phyloP scores from a whole-genome alignment of 2,329 filamentous ascomycete genomes.

The Botrytis galanthina region DNA sequence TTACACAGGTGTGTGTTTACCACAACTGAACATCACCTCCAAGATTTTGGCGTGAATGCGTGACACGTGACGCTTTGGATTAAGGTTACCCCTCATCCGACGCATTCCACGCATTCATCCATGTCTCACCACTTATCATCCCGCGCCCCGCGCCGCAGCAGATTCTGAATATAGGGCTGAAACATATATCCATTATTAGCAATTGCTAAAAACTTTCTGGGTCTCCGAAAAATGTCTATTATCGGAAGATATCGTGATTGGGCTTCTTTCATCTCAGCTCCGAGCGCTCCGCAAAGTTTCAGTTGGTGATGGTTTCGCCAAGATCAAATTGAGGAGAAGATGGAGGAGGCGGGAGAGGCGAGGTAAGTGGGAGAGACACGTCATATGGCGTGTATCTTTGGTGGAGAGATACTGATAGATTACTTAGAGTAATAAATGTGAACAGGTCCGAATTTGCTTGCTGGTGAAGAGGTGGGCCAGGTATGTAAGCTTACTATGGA shows the following conservation, averaged over 20 bases:
- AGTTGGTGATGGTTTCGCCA: not conserved
- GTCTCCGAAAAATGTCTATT: not conserved
- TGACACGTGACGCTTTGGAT: not conserved
- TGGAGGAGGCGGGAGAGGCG: not conserved
- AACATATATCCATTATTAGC: slow-evolving; percentile 11
- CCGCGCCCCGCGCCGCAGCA: not conserved
- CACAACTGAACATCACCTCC: not conserved
- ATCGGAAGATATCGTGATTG: not conserved
- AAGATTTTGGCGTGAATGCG: not conserved
- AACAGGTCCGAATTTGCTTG: not conserved
- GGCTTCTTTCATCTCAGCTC: slow-evolving; percentile 3
- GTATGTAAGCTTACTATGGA: not conserved
- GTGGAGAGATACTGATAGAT: no score
- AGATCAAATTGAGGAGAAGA: not conserved
- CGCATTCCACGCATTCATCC: not conserved
- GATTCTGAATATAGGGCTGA: slow-evolving; percentile 6
- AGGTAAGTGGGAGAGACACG: not conserved
- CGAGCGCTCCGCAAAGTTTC: not conserved
- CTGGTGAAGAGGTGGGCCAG: not conserved
- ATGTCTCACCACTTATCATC: not conserved
- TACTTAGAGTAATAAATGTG: not conserved
- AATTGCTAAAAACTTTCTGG: not conserved
- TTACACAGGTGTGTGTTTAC: not conserved
- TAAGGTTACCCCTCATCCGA: not conserved
- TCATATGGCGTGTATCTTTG: not conserved